Evolutionary conservation across 345 rosid species (phyloP).

Genomic region (Trapa bicornis): DNA sequence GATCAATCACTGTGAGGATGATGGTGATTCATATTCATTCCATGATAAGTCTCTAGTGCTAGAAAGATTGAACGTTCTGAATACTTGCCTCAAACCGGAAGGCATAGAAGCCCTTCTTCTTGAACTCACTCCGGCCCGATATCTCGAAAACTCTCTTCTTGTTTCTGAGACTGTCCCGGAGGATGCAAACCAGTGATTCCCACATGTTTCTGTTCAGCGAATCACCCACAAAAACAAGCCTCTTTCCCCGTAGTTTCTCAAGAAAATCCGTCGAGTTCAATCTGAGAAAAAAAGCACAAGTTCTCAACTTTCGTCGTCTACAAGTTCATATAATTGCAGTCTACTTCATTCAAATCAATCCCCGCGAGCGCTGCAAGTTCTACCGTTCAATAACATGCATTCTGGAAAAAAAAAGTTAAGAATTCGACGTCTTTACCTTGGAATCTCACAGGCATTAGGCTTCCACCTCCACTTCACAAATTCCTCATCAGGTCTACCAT

Average conservation of each 20-base stretch:
- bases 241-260: conserved; percentile 67
- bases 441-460: conserved; percentile 58
- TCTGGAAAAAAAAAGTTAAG: background rate
- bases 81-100: conserved; percentile 68
- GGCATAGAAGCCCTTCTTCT: conserved; percentile 72
- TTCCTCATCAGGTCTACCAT: conserved; percentile 64
- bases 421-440: conserved; percentile 30
- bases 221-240: conserved; percentile 77
- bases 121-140: conserved; percentile 60
- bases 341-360: background rate
- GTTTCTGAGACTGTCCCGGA: conserved; percentile 42
- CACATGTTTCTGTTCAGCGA: conserved; percentile 87
- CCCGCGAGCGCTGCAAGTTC: background rate
- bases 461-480: conserved; percentile 78
- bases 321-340: too few species aligned
- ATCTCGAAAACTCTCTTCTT: conserved; percentile 67
- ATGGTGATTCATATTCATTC: background rate
- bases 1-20: conserved; percentile 1
- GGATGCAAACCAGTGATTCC: conserved; percentile 88
- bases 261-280: conserved; percentile 64
- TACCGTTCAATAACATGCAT: background rate
- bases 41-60: background rate
- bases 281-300: conserved; percentile 5
- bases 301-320: background rate
- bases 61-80: background rate